Percentiles rank a stretch among this genome's conserved stretches.
phyloP scores from a whole-genome alignment of 768 basidiomycete genomes.

The Cystobasidium ongulense region DNA sequence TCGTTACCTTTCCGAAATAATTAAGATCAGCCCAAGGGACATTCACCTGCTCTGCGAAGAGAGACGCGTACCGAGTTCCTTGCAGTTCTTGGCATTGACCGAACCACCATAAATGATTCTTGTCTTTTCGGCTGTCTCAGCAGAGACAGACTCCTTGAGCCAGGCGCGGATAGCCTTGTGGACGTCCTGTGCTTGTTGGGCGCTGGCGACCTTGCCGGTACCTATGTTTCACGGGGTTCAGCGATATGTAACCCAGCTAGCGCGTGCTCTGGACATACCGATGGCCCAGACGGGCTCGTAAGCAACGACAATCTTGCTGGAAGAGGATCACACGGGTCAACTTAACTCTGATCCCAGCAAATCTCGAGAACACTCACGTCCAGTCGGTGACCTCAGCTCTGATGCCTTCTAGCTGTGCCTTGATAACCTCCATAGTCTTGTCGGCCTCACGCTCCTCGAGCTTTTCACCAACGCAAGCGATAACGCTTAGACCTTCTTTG shows the following conservation, averaged over 20 bases:
- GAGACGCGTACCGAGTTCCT: conserved; percentile 64
- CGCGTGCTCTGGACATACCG: conserved; percentile 48
- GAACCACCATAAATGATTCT: conserved; percentile 95
- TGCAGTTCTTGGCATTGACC: conserved; percentile 78
- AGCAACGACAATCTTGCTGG: conserved; percentile 81
- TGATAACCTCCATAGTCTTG: conserved; percentile 68
- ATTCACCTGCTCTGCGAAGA: background rate
- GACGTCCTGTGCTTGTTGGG: conserved; percentile 84
- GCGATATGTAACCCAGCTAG: background rate
- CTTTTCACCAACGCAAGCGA: conserved; percentile 94
- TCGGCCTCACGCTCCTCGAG: conserved; percentile 73
- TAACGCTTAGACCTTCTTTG: conserved; percentile 66
- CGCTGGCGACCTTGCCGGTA: conserved; percentile 88
- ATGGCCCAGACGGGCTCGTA: conserved; percentile 99
- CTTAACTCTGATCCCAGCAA: background rate
- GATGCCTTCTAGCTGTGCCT: conserved; percentile 71
- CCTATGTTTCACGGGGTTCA: background rate
- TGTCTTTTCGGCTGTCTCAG: conserved; percentile 60
- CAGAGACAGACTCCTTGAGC: conserved; percentile 59
- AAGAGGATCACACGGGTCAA: background rate
- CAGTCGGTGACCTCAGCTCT: conserved; percentile 59
- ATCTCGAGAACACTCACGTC: conserved; percentile 54
- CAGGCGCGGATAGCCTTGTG: conserved; percentile 74
- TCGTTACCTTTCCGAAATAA: conserved; percentile 59
- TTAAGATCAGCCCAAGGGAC: no score